Evolutionary conservation across 441 rosid species (phyloP), one percentile per base, ranked within the genome.

Genomic region (Jatropha podagrica): DNA sequence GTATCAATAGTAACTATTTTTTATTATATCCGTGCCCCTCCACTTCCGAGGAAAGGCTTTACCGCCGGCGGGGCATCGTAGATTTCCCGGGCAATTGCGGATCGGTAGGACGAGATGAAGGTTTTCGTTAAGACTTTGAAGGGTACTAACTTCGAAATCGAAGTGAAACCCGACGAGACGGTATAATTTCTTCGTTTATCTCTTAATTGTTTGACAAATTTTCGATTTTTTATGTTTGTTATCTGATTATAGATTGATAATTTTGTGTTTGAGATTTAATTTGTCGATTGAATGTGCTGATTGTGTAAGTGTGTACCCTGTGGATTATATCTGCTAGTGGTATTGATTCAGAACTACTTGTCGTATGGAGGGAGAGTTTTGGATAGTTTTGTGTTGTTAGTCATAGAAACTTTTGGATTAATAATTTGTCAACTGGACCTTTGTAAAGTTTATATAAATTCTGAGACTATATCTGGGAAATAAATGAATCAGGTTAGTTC

Each of bases 71-170:
- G 32, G 32, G 32, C 32, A 32, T 32, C 32, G 32, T 32, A 32
- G 32, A 32, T 32, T 32, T 32, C 7, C 46, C 46, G 46, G 46
- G 46, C 32, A 42, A 42, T 42, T 4, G 46, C 46, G 9, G 46
- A 42, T 42, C 46, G 46, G 46, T 8, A 5, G 46, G 46, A 4
- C 46, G 46, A 83, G 80, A 92, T 94, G 94, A 92, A 89, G 93
- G 76, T 92, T 83, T 89, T 80, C 75, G 89, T 94, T 6, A 94
- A 92, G 84, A 92, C 96, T 68, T 89, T 94, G 86, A 90, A 89
- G 76, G 96, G 96, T 38, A 82, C 87, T 46, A 76, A 81, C 83
- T 92, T 94, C 86, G 92, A 90, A 56, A 83, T 94, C 85, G 86
- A 94, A 86, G 97, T 92, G 26, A 86, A 86, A 14, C 90, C 96